Evolutionary conservation across 257 asterid species (phyloP), one percentile per base, ranked within the genome.

Genomic region (Handroanthus guayacan): DNA sequence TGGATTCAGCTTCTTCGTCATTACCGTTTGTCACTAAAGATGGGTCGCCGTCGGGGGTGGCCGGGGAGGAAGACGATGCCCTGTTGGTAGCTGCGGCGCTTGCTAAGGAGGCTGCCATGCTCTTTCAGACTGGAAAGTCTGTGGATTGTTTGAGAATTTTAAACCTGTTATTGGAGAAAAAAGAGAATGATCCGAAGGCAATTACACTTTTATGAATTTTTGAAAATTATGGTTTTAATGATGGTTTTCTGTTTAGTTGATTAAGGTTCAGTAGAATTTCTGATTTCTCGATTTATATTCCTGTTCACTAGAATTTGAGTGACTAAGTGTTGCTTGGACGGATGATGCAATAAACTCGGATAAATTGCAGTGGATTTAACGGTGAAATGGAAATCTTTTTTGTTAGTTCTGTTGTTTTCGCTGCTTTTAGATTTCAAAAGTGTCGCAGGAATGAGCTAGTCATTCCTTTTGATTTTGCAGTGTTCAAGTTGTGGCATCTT

Each of bases 31-130:
- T 41, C 9, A 69, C 6, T 44, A 85, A 74, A 60, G 80, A 80
- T 11, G 84, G 76, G 57, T 80, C 83, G 62, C 72, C 84, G 13
- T 18, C 78, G 60, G 75, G 57, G 18, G 67, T 66, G 67, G 80
- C 60, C 54, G 75, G 58, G 68, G 96, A 84, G 74, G 95, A 89
- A 75, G 97, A 90, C 62, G 82, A 71, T 20, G 85, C 91, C 66
- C 70, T 84, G 2, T 79, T 92, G 4, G 91, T 84, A 9, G 83
- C 85, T 16, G 93, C 82, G 54, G 92, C 86, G 57, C 82, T 89
- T 44, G 97, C 97, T 2, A 90, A 90, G 87, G 97, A 94, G 80
- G 97, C 98, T 31, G 92, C 90, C 5, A 48, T 86, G 71, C 74
- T 86, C 34, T 94, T 92, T 67, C 98, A 92, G 84, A 73, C 86